These are phyloP conservation scores for Canavalia gladiata DNA, from an alignment of 306 rosid genomes.

Conservation along the genomic window DNA sequence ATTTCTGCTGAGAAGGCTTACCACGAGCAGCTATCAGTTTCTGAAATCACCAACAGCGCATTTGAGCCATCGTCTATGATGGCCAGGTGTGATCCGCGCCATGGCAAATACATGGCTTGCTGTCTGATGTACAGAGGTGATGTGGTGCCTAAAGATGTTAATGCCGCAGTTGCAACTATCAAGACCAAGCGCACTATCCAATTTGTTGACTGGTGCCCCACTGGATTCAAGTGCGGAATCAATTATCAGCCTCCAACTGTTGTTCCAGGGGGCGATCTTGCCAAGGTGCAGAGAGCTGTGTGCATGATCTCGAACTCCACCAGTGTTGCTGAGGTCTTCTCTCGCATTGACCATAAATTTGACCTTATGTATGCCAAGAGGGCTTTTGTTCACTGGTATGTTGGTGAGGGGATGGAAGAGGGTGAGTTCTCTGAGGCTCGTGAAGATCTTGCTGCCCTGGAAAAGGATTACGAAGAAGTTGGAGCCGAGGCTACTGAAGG, in stretches of 20 bases:
- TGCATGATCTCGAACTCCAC: constrained; percentile 90
- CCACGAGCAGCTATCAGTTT: constrained; percentile 86
- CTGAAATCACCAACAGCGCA: constrained; percentile 84
- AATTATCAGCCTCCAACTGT: constrained; percentile 91
- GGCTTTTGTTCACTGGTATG: constrained; percentile 91
- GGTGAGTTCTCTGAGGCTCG: constrained; percentile 96
- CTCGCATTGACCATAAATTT: constrained; percentile 61
- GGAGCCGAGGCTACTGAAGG: constrained; percentile 85
- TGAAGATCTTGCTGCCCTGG: constrained; percentile 82
- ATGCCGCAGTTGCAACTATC: constrained; percentile 86
- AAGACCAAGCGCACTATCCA: constrained; percentile 90
- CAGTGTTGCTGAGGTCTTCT: constrained; percentile 75
- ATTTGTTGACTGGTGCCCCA: constrained; percentile 89
- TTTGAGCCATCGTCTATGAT: constrained; percentile 91
- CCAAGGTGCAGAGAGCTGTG: constrained; percentile 84
- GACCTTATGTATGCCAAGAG: constrained; percentile 67
- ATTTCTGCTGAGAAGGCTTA: constrained; percentile 72
- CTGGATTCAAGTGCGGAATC: constrained; percentile 91
- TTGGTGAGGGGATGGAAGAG: constrained; percentile 95
- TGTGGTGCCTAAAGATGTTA: constrained; percentile 88
- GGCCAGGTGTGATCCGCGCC: constrained; percentile 78
- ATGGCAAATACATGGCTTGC: constrained; percentile 85
- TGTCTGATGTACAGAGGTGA: constrained; percentile 92
- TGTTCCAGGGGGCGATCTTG: constrained; percentile 92
- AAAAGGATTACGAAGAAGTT: constrained; percentile 86